Evolutionary conservation across 1,284 basidiomycete genomes (phyloP), one percentile per base, ranked within the genome.

Genomic region (Anthracocystis walkeri): DNA sequence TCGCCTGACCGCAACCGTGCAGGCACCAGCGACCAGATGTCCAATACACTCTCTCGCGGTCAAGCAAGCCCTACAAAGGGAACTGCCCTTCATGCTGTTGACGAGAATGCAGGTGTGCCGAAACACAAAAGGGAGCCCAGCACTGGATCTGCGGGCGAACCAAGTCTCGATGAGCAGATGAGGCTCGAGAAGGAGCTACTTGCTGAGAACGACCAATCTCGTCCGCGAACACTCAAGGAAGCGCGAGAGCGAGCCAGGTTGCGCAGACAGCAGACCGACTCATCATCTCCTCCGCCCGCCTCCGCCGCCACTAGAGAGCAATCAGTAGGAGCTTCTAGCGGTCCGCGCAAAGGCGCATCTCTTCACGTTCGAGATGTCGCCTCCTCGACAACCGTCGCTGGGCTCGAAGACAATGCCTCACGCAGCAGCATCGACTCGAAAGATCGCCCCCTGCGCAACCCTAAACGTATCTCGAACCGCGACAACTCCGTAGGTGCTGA

Each of bases 171-270:
- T 16, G 74, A 76, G 54, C 74, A 76, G 58, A 63, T 18, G 25
- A 56, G 69, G n/a, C 54, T 76, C 2, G 74, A 76, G 35, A 52
- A 48, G 18, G 65, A 76, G 50, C 46, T 76, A 23, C 62, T 76
- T 5, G 62, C 61, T 14, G 74, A 71, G 27, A 58, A 56, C 5
- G 72, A 75, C 42, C 58, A 50, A 2, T 55, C 72, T 46, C 59
- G 75, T 2, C 75, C 75, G 0, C 58, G 69, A 18, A 78, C 75
- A 14, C 64, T 78, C 49, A 75, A 78, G 41, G 75, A 78, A 52
- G 75, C 75, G 2, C 46, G 75, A 23, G 75, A 70, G 51, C 58
- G 67, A 27, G 75, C 75, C 16, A 75, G 58, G 56, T 51, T 72
- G 53, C 74, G 74, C 31, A 62, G 48, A 31, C 67, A 68, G 58